Conservation (phyloP, 495 filamentous ascomycete genomes). For the Aspergillus wentii region DNA sequence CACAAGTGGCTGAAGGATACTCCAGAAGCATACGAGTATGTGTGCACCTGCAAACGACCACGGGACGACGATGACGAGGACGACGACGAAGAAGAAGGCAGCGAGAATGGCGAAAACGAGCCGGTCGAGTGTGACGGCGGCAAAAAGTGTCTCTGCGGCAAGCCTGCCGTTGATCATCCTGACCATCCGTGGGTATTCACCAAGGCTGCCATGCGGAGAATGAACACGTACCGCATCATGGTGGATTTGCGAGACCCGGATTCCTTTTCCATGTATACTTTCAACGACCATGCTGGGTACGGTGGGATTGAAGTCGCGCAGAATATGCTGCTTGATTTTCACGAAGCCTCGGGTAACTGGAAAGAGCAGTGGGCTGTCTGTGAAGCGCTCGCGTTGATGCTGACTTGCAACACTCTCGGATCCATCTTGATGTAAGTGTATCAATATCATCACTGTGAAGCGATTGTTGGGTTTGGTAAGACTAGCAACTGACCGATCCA, state of each 20-base stretch:
- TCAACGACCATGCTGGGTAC: slow-evolving; percentile 32
- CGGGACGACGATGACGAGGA: slow-evolving; percentile 18
- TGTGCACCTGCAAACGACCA: slow-evolving; percentile 24
- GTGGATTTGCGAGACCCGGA: slow-evolving; percentile 30
- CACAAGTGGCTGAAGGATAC: slow-evolving; percentile 13
- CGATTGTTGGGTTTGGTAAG: no score
- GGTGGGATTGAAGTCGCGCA: slow-evolving; percentile 34
- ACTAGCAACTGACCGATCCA: no score
- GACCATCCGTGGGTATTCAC: slow-evolving; percentile 36
- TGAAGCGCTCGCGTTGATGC: slow-evolving; percentile 20
- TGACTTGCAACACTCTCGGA: slow-evolving; percentile 4
- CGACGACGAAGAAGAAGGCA: slow-evolving; percentile 1
- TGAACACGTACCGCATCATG: not conserved
- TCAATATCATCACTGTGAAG: no score
- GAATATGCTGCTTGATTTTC: slow-evolving; percentile 36
- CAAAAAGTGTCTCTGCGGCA: slow-evolving; percentile 32
- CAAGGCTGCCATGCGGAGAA: slow-evolving; percentile 20
- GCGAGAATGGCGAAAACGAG: no score
- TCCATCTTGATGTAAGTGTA: slow-evolving; percentile 9
- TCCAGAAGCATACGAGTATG: slow-evolving; percentile 22
- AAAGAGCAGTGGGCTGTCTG: slow-evolving; percentile 30
- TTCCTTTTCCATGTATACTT: slow-evolving; percentile 33
- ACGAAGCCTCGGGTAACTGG: slow-evolving; percentile 22
- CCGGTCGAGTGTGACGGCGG: slow-evolving; percentile 8
- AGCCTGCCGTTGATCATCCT: slow-evolving; percentile 29